These are phyloP conservation scores for Thelonectria discophora DNA, from an alignment of 2,329 filamentous ascomycete species.

Conservation along the genomic window DNA sequence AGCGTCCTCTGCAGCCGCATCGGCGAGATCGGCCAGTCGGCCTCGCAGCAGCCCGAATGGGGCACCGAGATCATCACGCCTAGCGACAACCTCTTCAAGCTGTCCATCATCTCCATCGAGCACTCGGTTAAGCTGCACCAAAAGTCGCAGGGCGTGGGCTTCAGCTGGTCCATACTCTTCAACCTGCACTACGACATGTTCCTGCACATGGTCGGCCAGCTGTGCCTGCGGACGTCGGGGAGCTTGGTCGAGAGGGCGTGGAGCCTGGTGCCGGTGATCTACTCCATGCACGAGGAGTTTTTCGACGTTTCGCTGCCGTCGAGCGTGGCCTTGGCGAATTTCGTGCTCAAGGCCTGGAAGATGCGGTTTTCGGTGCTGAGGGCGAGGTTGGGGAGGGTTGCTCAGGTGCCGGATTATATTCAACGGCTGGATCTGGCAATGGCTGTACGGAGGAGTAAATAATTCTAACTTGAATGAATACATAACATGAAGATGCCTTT, in stretches of 20 bases:
- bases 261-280: background rate
- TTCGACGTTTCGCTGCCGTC: background rate
- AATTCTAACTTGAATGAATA: background rate
- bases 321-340: conserved; percentile 3
- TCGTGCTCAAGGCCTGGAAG: conserved; percentile 10
- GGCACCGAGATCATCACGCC: conserved; percentile 17
- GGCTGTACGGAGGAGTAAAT: background rate
- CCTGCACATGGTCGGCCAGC: conserved; percentile 11
- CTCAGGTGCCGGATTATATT: conserved; percentile 7
- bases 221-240: conserved; percentile 13
- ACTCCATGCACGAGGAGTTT: conserved; percentile 1
- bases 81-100: conserved; percentile 23
- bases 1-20: background rate
- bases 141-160: background rate
- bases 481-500: too few relatives aligned
- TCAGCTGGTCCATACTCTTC: conserved; percentile 11
- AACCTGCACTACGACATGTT: conserved; percentile 15
- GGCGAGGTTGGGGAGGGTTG: background rate
- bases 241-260: conserved; percentile 15
- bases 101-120: conserved; percentile 13
- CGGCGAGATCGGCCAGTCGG: background rate
- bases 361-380: background rate
- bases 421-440: conserved; percentile 1
- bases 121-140: conserved; percentile 3
- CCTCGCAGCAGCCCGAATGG: conserved; percentile 16